Base-by-base conservation (phyloP, 306 rosid genomes). In the Acacia melanoxylon region DNA sequence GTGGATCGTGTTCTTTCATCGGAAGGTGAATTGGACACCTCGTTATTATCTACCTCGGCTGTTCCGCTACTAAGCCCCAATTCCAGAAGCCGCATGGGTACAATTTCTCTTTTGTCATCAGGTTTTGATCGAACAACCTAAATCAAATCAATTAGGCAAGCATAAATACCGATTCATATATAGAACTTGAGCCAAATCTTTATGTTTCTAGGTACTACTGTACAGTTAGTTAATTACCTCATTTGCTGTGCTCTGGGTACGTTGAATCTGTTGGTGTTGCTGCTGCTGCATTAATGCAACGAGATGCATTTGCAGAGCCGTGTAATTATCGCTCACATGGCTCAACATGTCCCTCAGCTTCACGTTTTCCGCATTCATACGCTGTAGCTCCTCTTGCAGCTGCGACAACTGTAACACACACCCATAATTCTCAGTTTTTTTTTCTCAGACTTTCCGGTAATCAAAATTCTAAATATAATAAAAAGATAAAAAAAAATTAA, bases 321-420 rank as follows among this genome's bases (percentile, higher is more conserved):
- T 89, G 91, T 95, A 93, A 70, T 91, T 95, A 66, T 71, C 83
- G 69, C 81, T 91, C 67, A 95, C 98, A 22, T 92, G 98, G 71
- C 65, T 87, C 6, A 95, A 91, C 98, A 95, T 92, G 29, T 93
- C 97, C 73, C 84, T 92, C 82, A 95, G 81, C 83, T 83, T 93
- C 72, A 89, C 90, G 77, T 95, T 95, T 76, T 95, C 99, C 0
- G 84, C 74, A 78, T 89, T 91, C 94, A 95, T 90, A 5, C 91
- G 93, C 75, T 89, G 90, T 25, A 93, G 93, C 84, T 93, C 97
- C 68, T 80, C 80, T 86, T 91, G 97, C 85, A 93, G 75, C 52
- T 85, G 90, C 10, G 90, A 89, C 78, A 95, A 87, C 99, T 95
- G 86, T 72, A 61, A 63, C 15, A 77, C 14, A 68, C 6, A 70